These are phyloP conservation scores for Leccinum boreale DNA, from an alignment of 768 basidiomycete species.

Conservation along the genomic window DNA sequence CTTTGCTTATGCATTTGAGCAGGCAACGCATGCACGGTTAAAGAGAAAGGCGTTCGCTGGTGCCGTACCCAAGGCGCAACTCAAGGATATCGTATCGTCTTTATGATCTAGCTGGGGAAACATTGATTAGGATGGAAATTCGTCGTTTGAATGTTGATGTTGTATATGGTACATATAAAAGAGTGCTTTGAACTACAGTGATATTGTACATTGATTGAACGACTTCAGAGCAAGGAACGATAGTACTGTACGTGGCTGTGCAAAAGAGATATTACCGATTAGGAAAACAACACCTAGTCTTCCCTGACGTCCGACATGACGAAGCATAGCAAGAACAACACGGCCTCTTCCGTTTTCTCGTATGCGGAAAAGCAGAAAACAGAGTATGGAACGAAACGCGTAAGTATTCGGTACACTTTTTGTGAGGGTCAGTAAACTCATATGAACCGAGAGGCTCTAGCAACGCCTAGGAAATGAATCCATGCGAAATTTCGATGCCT, in stretches of 20 bases:
- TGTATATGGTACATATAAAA: not conserved
- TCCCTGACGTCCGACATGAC: constrained; percentile 48
- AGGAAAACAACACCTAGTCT: not conserved
- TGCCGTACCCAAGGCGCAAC: constrained; percentile 57
- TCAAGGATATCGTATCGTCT: constrained; percentile 29
- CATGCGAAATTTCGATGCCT: constrained; percentile 89
- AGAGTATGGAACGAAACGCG: constrained; percentile 79
- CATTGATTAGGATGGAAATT: not conserved
- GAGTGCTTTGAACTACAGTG: not conserved
- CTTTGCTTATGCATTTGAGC: constrained; percentile 50
- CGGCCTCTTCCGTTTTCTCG: constrained; percentile 84
- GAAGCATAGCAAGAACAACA: constrained; percentile 89
- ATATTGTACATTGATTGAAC: too few species aligned
- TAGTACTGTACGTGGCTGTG: not conserved
- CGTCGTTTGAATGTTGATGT: not conserved
- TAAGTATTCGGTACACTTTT: constrained; percentile 29
- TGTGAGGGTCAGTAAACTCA: not conserved
- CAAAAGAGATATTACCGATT: not conserved
- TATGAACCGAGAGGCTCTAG: constrained; percentile 15
- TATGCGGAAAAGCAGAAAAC: constrained; percentile 83
- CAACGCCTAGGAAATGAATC: constrained; percentile 74
- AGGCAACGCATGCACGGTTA: constrained; percentile 52
- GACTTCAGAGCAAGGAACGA: not conserved
- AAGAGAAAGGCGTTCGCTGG: constrained; percentile 44
- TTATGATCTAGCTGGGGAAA: not conserved